Percentiles rank a stretch among this genome's conserved stretches.
phyloP scores from a whole-genome alignment of 805 yeast genomes.

The Starmerella floricola region DNA sequence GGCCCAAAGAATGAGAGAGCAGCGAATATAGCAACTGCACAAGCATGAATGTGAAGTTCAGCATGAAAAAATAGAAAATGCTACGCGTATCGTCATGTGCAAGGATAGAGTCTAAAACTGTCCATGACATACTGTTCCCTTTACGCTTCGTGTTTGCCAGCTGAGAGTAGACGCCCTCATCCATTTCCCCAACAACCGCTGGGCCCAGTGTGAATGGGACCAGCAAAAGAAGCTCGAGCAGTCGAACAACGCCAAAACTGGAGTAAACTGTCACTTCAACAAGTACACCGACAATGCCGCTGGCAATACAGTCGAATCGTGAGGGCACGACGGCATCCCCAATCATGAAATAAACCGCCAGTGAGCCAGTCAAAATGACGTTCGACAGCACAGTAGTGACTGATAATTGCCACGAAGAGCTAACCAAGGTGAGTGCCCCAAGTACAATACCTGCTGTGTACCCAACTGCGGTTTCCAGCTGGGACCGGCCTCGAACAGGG shows the following conservation, averaged over 20 bases:
- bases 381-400: background rate
- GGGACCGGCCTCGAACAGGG: background rate
- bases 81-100: slow-evolving; percentile 68
- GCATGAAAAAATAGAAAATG: slow-evolving; percentile 71
- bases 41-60: slow-evolving; percentile 88
- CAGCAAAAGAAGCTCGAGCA: slow-evolving; percentile 2
- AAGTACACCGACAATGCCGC: slow-evolving; percentile 4
- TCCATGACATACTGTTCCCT: slow-evolving; percentile 12
- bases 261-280: slow-evolving; percentile 11
- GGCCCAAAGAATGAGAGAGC: slow-evolving; percentile 81
- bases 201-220: slow-evolving; percentile 8
- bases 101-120: slow-evolving; percentile 30
- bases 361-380: slow-evolving; percentile 8
- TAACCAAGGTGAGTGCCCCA: background rate
- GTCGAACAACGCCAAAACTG: background rate
- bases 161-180: background rate
- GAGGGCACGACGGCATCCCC: slow-evolving; percentile 9
- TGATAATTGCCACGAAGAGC: background rate
- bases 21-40: slow-evolving; percentile 85
- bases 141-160: background rate
- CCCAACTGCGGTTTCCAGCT: background rate
- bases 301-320: slow-evolving; percentile 3
- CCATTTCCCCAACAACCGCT: background rate
- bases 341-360: slow-evolving; percentile 10
- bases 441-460: background rate